Evolutionary conservation across 225 moss, liverwort and hornwort species (phyloP).

Genomic region (Polytrichum formosum): DNA sequence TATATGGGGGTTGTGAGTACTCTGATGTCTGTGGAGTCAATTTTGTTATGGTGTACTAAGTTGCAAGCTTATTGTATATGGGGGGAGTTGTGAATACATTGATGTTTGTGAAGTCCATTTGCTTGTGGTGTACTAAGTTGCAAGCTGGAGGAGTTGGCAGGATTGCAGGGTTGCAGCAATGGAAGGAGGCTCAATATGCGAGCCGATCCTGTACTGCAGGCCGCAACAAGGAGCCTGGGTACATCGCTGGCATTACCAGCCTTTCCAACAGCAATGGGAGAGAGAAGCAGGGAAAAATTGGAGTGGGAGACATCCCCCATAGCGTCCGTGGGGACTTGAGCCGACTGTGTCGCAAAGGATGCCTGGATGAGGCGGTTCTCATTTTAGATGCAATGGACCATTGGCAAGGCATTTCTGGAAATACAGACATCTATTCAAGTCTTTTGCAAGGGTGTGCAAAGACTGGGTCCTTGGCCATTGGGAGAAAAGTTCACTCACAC

Average conservation of each 20-base stretch:
- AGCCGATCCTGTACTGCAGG: background rate
- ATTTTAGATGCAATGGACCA: constrained; percentile 3
- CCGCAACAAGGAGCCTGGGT: background rate
- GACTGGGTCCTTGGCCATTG: constrained; percentile 13
- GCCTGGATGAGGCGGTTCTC: constrained; percentile 3
- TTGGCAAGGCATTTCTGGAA: constrained; percentile 16
- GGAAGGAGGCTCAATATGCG: background rate
- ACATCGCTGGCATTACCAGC: background rate
- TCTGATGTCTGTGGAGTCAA: too few species aligned
- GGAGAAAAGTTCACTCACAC: constrained; percentile 26
- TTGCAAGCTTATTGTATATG: background rate
- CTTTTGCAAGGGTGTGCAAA: constrained; percentile 30
- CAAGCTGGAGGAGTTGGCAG: background rate
- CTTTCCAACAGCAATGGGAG: background rate
- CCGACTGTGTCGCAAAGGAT: constrained; percentile 3
- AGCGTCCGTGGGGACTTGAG: constrained; percentile 2
- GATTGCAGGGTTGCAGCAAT: background rate
- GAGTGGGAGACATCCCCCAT: background rate
- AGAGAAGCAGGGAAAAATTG: background rate
- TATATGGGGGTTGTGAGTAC: background rate
- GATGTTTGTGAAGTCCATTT: background rate
- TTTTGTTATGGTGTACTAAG: background rate
- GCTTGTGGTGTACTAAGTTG: background rate
- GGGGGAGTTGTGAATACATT: background rate
- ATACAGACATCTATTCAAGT: constrained; percentile 30